Conservation (phyloP, 805 yeast genomes). For the Metschnikowia anglica region DNA sequence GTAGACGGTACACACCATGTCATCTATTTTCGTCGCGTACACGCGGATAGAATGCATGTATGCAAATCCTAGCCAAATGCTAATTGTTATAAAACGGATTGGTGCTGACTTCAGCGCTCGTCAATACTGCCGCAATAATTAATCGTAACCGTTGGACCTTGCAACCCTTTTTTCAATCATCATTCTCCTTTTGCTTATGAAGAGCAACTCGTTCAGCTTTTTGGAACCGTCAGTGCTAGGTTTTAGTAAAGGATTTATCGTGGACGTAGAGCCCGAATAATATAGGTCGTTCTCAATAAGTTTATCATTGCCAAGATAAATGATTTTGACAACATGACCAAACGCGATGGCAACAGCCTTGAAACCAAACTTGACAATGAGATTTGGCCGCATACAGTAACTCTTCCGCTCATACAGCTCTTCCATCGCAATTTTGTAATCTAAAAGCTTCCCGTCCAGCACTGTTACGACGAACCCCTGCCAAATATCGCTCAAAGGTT, state of each 20-base stretch:
- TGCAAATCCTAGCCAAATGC: too few relatives aligned
- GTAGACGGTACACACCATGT: too few relatives aligned
- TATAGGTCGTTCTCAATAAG: slow-evolving; percentile 59
- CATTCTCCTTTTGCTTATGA: slow-evolving; percentile 50
- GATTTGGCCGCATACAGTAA: slow-evolving; percentile 44
- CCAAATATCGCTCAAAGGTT: slow-evolving; percentile 42
- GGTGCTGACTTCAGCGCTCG: too few relatives aligned
- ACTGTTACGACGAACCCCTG: slow-evolving; percentile 76
- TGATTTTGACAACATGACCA: slow-evolving; percentile 68
- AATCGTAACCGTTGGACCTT: background rate
- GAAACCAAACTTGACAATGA: slow-evolving; percentile 69
- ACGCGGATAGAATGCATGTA: too few relatives aligned
- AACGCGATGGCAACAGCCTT: slow-evolving; percentile 73
- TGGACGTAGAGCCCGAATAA: slow-evolving; percentile 39
- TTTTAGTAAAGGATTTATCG: slow-evolving; percentile 20
- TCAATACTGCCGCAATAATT: too few relatives aligned
- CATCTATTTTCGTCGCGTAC: too few relatives aligned
- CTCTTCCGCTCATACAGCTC: slow-evolving; percentile 33
- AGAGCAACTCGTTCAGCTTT: slow-evolving; percentile 46
- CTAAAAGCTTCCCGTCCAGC: slow-evolving; percentile 60
- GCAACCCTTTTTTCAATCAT: slow-evolving; percentile 14
- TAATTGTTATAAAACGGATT: too few relatives aligned
- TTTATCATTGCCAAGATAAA: slow-evolving; percentile 75
- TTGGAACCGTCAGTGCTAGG: slow-evolving; percentile 18
- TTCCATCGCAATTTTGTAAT: slow-evolving; percentile 55